Evolutionary conservation across 805 yeast species (phyloP), one percentile per base, ranked within the genome.

Genomic region (Pichia heedii): DNA sequence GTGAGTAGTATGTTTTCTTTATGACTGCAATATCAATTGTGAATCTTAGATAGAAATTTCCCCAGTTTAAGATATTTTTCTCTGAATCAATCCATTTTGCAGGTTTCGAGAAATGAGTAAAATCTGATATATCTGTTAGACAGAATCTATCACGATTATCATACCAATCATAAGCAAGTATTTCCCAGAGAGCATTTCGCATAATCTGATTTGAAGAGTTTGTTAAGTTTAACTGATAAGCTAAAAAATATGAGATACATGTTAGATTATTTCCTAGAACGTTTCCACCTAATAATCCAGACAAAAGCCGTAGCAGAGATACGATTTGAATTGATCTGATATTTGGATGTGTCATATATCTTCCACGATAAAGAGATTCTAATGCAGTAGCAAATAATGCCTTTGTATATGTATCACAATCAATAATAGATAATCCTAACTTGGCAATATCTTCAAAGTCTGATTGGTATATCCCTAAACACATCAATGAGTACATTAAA

Each of bases 101-200:
- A 5, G 65, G 66, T 22, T 45, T 10, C 3, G 58, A 54, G 3
- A 39, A n/a, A 5, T 60, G 57, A 1, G 55, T 38, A 40, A 56
- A 62, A 16, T 53, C 48, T 11, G 43, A 44, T 2, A 45, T 22
- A 4, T 50, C 41, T 5, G 63, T 52, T 22, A 59, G 29, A 0
- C 56, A 49, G 38, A 50, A 51, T 13, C 63, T 42, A 27, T 53
- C 54, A 26, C 49, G 48, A 27, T 54, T 56, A 35, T 65, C 66
- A 32, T 52, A 52, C 68, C 68, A 65, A 46, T 64, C 69, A 27
- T 53, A 44, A 8, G 50, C 52, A 7, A 62, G 50, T 20, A 61
- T 48, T 1, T 52, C 32, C 67, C 67, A 63, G 62, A 65, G 60
- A 11, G 39, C 40, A 26, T 40, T 44, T 15, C 37, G 22, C 12